These are phyloP conservation scores for Xylaria cubensis DNA, from an alignment of 495 filamentous ascomycete species.

Conservation along the genomic window DNA sequence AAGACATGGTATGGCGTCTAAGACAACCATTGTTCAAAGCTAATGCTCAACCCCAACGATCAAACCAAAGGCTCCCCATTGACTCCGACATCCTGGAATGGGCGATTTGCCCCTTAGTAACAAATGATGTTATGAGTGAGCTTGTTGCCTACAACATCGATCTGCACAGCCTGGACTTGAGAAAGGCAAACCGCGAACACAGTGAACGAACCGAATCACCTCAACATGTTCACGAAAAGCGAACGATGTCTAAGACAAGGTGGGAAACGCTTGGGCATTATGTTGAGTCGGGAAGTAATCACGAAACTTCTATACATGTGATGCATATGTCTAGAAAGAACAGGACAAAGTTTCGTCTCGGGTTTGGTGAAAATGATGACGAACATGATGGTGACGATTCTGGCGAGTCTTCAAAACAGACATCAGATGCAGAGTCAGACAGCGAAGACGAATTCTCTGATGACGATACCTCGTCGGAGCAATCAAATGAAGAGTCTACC, in stretches of 20 bases:
- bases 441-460: constrained; percentile 12
- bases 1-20: background rate
- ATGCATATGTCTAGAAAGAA: constrained; percentile 10
- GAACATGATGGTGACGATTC: background rate
- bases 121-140: background rate
- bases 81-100: background rate
- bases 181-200: background rate
- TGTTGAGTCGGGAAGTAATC: background rate
- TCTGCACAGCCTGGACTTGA: background rate
- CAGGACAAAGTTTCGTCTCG: background rate
- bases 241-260: background rate
- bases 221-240: background rate
- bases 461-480: constrained; percentile 2
- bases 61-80: constrained; percentile 1
- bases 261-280: constrained; percentile 2
- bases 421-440: constrained; percentile 12
- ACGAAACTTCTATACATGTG: background rate
- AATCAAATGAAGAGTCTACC: background rate
- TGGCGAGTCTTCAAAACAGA: background rate
- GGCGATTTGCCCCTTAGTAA: background rate
- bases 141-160: constrained; percentile 15
- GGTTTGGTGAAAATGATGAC: background rate
- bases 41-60: constrained; percentile 1
- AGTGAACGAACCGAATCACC: constrained; percentile 10
- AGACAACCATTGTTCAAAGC: constrained; percentile 10